Evolutionary conservation across 1,284 basidiomycete genomes (phyloP), one percentile per base, ranked within the genome.

Genomic region (Cryptococcus wingfieldii): DNA sequence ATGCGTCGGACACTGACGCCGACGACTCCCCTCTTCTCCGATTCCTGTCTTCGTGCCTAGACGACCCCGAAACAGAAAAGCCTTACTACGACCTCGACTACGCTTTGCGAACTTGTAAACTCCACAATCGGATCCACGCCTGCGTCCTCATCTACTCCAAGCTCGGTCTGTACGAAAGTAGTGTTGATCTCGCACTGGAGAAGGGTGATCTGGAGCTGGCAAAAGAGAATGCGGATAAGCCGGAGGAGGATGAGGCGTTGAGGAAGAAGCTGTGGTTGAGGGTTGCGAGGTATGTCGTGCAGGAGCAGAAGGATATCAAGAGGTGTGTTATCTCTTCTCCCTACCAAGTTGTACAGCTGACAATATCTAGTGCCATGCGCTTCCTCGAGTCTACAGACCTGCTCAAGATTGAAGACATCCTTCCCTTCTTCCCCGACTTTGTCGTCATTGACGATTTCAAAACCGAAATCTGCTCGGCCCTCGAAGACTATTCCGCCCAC

Each of bases 361-460:
- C 23, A 27, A 38, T 37, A 12, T 45, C 23, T 66, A 96, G 93
- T 51, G 96, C 95, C 16, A 98, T 98, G 90, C 84, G 83, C 38
- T 98, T 98, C 79, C 80, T 98, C 61, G 90, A 96, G 68, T 88
- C 90, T 58, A 96, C 95, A 0, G 88, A 93, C 67, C 79, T 98
- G 28, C 84, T 99, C 70, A 95, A 97, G 77, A 95, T 99, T 63
- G 96, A 99, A 75, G 96, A 99, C 71, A 95, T 98, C 53, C 79
- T 99, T 25, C 96, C 96, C 3, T 98, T 98, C 85, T 98, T 99
- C 85, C 95, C 96, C 2, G 95, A 98, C 78, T 99, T 99, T 76
- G 92, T 95, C 13, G 91, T 98, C 61, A 98, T 99, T 66, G 96
- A 98, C 74, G 94, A 98, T 72, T 98, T 98, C 83, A 98, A 98